phyloP scores from a whole-genome alignment of 1,284 basidiomycete genomes.

The Ceratobasidium sp. region DNA sequence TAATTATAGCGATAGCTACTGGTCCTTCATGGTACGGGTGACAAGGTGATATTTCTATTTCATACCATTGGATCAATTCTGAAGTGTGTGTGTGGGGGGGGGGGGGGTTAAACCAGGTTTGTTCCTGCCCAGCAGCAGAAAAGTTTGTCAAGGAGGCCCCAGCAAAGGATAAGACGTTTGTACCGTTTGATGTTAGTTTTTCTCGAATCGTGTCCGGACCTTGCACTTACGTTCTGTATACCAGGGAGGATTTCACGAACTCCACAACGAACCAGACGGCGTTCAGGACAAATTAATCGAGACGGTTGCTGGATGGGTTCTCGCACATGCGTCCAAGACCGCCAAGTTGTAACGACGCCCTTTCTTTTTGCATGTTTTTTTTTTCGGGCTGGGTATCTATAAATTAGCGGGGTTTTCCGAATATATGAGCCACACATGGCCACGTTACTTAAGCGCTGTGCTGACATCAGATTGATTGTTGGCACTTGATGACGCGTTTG shows the following conservation, averaged over 20 bases:
- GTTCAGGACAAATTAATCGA: constrained; percentile 67
- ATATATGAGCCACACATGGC: no score
- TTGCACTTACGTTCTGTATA: constrained; percentile 10
- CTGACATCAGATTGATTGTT: background rate
- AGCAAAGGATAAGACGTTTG: constrained; percentile 68
- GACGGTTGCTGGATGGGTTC: constrained; percentile 36
- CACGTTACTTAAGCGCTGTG: background rate
- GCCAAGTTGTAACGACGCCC: constrained; percentile 12
- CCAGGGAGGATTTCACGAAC: constrained; percentile 81
- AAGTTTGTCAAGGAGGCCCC: constrained; percentile 67
- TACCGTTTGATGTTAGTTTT: constrained; percentile 59
- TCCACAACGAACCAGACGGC: constrained; percentile 80
- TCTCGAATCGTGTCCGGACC: background rate
- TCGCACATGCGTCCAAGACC: constrained; percentile 8
- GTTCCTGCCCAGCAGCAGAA: constrained; percentile 65
- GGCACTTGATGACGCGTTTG: background rate
- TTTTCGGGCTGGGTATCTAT: no score
- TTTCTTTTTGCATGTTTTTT: no score
- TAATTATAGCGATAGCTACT: constrained; percentile 58
- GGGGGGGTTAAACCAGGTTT: constrained; percentile 66
- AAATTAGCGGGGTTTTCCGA: no score
- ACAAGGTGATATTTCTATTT: no score
- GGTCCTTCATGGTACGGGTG: constrained; percentile 77
- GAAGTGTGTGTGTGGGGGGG: background rate
- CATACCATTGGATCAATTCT: constrained; percentile 37